Evolutionary conservation across 768 basidiomycete species (phyloP).

Genomic region (Collybiopsis luxurians): DNA sequence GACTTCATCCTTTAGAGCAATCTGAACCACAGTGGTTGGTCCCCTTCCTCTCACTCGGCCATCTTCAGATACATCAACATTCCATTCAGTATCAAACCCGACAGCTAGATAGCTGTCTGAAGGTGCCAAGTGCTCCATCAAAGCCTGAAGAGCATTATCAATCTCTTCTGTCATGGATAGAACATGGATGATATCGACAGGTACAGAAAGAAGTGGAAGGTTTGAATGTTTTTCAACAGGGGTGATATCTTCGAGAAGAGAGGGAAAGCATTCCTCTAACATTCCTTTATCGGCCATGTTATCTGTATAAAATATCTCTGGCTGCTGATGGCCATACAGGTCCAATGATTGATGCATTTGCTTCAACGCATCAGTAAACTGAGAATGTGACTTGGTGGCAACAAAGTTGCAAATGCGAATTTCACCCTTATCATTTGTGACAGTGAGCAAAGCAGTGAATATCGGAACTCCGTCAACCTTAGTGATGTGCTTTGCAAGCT

Average conservation of each 20-base stretch:
- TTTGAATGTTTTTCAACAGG: slow-evolving; percentile 22
- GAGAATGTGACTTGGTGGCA: slow-evolving; percentile 25
- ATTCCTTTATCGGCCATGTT: slow-evolving; percentile 18
- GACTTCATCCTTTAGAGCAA: too few relatives aligned
- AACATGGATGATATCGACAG: neutral
- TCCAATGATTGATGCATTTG: slow-evolving; percentile 10
- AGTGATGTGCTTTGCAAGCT: slow-evolving; percentile 12
- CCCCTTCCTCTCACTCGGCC: too few relatives aligned
- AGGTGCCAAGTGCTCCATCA: neutral
- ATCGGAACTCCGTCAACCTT: slow-evolving; percentile 11
- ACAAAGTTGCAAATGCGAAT: slow-evolving; percentile 17
- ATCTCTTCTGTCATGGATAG: neutral
- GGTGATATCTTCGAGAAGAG: slow-evolving; percentile 17
- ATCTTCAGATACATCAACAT: too few relatives aligned
- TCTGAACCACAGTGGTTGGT: too few relatives aligned
- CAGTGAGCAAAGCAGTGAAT: slow-evolving; percentile 13
- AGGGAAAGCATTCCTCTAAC: slow-evolving; percentile 16
- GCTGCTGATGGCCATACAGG: slow-evolving; percentile 9
- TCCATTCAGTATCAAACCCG: slow-evolving; percentile 54
- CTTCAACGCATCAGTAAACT: too few relatives aligned
- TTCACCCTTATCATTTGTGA: slow-evolving; percentile 12
- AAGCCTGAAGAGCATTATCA: neutral
- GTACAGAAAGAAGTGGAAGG: slow-evolving; percentile 8
- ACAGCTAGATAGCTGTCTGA: slow-evolving; percentile 38
- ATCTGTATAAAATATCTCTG: slow-evolving; percentile 12